Conservation (phyloP, 345 rosid genomes). For the Gossypium sturtianum region DNA sequence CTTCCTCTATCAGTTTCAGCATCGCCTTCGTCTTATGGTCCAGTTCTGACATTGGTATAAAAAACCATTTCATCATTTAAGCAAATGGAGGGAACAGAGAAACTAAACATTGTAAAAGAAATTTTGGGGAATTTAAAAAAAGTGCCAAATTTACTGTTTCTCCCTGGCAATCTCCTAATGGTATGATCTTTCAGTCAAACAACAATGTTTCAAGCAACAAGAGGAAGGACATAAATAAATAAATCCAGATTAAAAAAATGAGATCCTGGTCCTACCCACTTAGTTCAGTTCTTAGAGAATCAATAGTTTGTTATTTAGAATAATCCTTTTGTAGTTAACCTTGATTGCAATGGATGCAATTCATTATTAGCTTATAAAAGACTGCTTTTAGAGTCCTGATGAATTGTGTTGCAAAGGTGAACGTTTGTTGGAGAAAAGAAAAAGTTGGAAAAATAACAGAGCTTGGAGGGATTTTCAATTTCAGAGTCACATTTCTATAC, state of each 20-base stretch:
- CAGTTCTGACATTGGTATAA: constrained; percentile 42
- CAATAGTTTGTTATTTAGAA: constrained; percentile 9
- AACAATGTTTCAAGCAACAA: no score
- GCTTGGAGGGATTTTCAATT: not conserved
- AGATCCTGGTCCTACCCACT: constrained; percentile 18
- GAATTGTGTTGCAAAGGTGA: no score
- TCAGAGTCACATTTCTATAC: not conserved
- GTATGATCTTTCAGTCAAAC: no score
- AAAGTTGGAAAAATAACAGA: not conserved
- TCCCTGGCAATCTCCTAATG: no score
- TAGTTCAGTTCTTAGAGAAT: constrained; percentile 8
- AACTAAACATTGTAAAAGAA: not conserved
- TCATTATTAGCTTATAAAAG: constrained; percentile 27
- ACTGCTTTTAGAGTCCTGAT: not conserved
- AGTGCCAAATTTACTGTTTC: no score
- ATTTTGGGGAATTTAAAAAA: not conserved
- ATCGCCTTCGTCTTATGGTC: constrained; percentile 59
- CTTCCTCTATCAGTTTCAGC: constrained; percentile 67
- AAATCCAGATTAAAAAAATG: not conserved
- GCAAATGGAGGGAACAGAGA: not conserved
- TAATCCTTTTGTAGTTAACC: constrained; percentile 2
- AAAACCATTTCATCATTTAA: not conserved
- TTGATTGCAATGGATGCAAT: constrained; percentile 5
- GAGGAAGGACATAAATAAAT: not conserved
- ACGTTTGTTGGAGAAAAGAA: no score